These are phyloP conservation scores for Starmerella cellae DNA, from an alignment of 805 yeast species.

Conservation along the genomic window DNA sequence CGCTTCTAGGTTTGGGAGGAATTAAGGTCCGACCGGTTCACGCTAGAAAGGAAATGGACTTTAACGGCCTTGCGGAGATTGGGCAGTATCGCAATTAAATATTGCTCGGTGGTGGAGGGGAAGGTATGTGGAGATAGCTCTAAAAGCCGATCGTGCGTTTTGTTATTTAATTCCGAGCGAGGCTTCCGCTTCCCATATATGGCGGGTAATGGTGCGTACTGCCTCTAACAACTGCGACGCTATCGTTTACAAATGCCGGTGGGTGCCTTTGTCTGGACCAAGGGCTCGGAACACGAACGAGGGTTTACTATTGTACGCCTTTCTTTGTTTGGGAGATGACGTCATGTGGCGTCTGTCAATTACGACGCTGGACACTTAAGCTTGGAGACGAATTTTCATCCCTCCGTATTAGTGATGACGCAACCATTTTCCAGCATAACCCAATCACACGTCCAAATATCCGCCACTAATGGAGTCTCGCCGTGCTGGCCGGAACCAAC, in stretches of 20 bases:
- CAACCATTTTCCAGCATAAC: too few species aligned
- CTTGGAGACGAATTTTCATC: too few species aligned
- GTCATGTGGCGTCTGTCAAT: not conserved
- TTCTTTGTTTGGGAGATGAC: not conserved
- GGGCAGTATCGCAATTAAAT: not conserved
- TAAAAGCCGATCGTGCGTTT: not conserved
- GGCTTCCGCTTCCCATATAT: too few species aligned
- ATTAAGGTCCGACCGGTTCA: too few species aligned
- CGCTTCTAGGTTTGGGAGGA: too few species aligned
- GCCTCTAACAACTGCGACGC: not conserved
- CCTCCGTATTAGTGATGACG: too few species aligned
- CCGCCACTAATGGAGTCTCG: too few species aligned
- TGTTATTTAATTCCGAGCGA: not conserved
- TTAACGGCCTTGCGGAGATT: too few species aligned
- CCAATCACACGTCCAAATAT: too few species aligned
- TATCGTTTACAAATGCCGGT: not conserved
- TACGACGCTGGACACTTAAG: too few species aligned
- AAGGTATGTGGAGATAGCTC: not conserved
- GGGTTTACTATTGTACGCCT: not conserved
- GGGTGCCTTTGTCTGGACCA: not conserved
- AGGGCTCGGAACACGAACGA: not conserved
- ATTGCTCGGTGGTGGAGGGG: not conserved
- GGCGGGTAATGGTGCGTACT: not conserved
- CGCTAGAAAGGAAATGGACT: too few species aligned
- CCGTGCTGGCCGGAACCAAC: too few species aligned